Evolutionary conservation across 1,284 basidiomycete species (phyloP).

Genomic region (Kalmanozyma brasiliensis): DNA sequence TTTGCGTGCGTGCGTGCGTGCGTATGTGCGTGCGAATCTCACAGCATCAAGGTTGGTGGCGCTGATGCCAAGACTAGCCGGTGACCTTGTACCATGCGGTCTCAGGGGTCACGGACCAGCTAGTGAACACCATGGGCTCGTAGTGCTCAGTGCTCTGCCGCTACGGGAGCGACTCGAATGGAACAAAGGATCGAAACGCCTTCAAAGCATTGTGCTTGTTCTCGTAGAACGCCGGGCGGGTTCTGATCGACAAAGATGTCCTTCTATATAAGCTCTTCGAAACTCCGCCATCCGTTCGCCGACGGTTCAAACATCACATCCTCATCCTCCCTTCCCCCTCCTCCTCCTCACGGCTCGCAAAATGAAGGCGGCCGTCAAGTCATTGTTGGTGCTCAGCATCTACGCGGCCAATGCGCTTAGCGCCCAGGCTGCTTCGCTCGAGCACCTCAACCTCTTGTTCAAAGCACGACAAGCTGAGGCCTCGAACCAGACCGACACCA

Average conservation of each 20-base stretch:
- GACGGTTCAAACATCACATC: background rate
- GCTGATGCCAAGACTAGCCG: conserved; percentile 29
- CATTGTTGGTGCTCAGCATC: conserved; percentile 35
- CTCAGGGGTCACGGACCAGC: conserved; percentile 11
- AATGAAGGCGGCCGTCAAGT: conserved; percentile 31
- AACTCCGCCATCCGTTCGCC: conserved; percentile 8
- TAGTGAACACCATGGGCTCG: background rate
- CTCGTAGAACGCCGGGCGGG: too few species aligned
- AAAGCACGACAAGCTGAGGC: conserved; percentile 18
- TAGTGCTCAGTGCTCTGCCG: too few species aligned
- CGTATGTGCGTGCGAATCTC: background rate
- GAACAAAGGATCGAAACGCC: too few species aligned
- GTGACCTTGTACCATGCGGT: conserved; percentile 12
- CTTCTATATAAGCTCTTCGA: conserved; percentile 23
- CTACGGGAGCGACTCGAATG: too few species aligned
- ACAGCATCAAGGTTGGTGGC: conserved; percentile 1
- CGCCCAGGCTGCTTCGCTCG: conserved; percentile 29
- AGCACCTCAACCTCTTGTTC: conserved; percentile 26
- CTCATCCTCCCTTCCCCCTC: background rate
- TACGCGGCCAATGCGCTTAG: conserved; percentile 26
- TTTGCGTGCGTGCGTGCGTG: too few species aligned
- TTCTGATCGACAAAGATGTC: too few species aligned
- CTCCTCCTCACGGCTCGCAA: background rate
- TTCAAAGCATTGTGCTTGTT: too few species aligned
- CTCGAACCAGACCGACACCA: conserved; percentile 10